Percentiles rank a stretch among this genome's conserved stretches.
Conservation (phyloP, 2,329 filamentous ascomycete genomes). For the Aureobasidium sp. region DNA sequence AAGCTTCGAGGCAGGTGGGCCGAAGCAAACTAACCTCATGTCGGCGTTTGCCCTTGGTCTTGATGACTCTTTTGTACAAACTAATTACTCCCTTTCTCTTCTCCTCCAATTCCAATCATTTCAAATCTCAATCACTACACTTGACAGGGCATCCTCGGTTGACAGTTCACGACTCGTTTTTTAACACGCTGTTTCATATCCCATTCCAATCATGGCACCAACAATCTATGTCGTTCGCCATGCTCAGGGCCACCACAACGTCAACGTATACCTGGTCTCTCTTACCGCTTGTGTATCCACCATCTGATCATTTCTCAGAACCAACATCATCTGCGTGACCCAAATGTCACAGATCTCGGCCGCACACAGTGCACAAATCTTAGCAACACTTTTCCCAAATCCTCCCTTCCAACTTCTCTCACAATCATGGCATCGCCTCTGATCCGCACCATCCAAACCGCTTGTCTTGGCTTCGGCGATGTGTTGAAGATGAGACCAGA, state of each 20-base stretch:
- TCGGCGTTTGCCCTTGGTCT: not conserved
- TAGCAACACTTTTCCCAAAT: constrained; percentile 53
- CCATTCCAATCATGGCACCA: constrained; percentile 25
- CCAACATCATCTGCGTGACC: constrained; percentile 51
- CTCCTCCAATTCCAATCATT: not conserved
- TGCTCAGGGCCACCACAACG: constrained; percentile 71
- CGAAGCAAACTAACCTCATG: constrained; percentile 1
- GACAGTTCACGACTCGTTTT: not conserved
- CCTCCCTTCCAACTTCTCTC: constrained; percentile 57
- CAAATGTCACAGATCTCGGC: constrained; percentile 65
- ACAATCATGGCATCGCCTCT: constrained; percentile 62
- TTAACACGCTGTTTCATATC: not conserved
- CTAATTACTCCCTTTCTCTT: not conserved
- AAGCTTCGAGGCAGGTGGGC: not conserved
- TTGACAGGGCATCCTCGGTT: not conserved
- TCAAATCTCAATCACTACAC: not conserved
- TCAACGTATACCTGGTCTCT: constrained; percentile 50
- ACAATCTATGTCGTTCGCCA: constrained; percentile 64
- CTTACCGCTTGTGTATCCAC: not conserved
- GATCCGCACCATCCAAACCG: constrained; percentile 72
- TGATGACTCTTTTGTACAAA: not conserved
- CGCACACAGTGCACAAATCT: constrained; percentile 64
- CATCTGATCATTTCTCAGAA: not conserved
- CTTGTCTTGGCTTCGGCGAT: constrained; percentile 24
- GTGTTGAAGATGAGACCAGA: not conserved